Percentiles rank a stretch among this genome's conserved stretches.
phyloP scores from a whole-genome alignment of 441 rosid species.

The Corymbia calophylla region DNA sequence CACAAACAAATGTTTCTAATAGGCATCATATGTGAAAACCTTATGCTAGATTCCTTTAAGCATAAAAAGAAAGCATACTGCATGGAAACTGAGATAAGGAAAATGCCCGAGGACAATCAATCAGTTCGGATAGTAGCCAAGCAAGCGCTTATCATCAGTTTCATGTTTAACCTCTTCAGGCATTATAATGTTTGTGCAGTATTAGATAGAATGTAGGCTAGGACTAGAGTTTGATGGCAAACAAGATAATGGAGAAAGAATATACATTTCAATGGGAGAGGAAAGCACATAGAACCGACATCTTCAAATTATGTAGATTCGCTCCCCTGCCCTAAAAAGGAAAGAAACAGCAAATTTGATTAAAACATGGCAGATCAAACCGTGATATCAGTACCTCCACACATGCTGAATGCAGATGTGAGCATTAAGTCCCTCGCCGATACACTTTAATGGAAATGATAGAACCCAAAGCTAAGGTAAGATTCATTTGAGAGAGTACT shows the following conservation, averaged over 20 bases:
- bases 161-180: background rate
- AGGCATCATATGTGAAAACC: background rate
- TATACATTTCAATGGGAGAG: background rate
- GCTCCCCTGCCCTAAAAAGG: background rate
- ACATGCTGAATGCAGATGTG: background rate
- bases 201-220: background rate
- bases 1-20: background rate
- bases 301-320: background rate
- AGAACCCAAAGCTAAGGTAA: background rate
- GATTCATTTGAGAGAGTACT: background rate
- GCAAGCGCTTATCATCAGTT: background rate
- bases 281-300: background rate
- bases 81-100: background rate
- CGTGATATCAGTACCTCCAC: background rate
- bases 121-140: background rate
- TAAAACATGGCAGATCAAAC: background rate
- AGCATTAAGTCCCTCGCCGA: background rate
- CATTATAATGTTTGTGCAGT: background rate
- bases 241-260: background rate
- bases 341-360: background rate
- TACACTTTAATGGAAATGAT: background rate
- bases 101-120: background rate
- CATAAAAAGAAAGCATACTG: background rate
- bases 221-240: background rate
- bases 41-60: background rate